These are phyloP conservation scores for Erigeron canadensis DNA, from an alignment of 129 eudicot species.

Conservation along the genomic window DNA sequence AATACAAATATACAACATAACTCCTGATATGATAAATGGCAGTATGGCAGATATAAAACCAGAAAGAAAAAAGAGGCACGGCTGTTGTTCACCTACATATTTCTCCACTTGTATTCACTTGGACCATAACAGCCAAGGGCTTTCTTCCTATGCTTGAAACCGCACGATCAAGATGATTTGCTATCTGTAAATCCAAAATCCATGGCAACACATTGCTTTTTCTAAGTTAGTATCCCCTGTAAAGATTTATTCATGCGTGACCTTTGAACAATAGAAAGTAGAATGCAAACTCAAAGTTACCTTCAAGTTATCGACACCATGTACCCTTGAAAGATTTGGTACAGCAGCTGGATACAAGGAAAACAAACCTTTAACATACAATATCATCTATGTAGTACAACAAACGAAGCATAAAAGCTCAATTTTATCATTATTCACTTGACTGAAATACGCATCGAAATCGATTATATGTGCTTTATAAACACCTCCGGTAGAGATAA, in stretches of 20 bases:
- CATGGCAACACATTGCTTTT: neutral
- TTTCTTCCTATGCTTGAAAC: slow-evolving; percentile 68
- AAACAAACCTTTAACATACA: slow-evolving; percentile 10
- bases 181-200: slow-evolving; percentile 55
- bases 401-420: neutral
- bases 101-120: slow-evolving; percentile 97
- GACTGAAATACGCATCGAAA: neutral
- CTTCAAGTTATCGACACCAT: slow-evolving; percentile 87
- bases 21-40: neutral
- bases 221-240: slow-evolving; percentile 10
- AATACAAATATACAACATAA: neutral
- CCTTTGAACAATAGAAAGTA: neutral
- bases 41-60: neutral
- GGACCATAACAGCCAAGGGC: slow-evolving; percentile 88
- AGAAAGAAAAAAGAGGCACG: neutral
- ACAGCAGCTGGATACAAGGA: slow-evolving; percentile 71
- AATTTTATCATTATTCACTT: neutral
- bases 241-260: slow-evolving; percentile 4
- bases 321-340: slow-evolving; percentile 81
- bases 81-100: slow-evolving; percentile 43
- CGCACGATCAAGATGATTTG: slow-evolving; percentile 87
- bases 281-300: slow-evolving; percentile 32
- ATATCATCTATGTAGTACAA: neutral
- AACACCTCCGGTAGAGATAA: too few species aligned
- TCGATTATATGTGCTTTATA: too few species aligned